Evolutionary conservation across 2,329 filamentous ascomycete species (phyloP).

Genomic region (Diaporthe ilicicola): DNA sequence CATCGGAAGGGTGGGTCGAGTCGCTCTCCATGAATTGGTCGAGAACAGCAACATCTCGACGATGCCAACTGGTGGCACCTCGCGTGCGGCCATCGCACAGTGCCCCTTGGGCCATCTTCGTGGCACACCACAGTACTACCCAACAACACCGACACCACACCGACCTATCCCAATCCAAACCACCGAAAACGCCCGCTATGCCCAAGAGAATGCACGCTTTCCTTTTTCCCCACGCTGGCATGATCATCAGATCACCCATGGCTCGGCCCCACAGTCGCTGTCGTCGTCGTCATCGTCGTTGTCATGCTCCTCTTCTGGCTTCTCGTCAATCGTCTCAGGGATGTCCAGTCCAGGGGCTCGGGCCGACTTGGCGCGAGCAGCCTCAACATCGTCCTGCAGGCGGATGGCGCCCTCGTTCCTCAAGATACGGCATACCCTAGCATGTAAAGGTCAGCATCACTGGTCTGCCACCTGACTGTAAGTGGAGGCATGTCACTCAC

Average conservation of each 20-base stretch:
- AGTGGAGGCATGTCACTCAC: slow-evolving; percentile 34
- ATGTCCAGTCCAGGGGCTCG: slow-evolving; percentile 28
- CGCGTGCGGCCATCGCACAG: background rate
- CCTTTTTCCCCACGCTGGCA: background rate
- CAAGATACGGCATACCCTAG: slow-evolving; percentile 30
- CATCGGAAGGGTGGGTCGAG: background rate
- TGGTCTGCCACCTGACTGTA: background rate
- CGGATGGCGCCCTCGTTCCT: slow-evolving; percentile 35
- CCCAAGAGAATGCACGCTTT: background rate
- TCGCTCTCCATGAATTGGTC: background rate
- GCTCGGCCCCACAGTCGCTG: slow-evolving; percentile 30
- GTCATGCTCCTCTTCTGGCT: slow-evolving; percentile 34
- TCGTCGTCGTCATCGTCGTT: slow-evolving; percentile 37
- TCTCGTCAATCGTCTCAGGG: background rate
- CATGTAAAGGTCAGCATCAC: background rate
- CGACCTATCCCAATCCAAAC: background rate
- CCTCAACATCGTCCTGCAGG: slow-evolving; percentile 26
- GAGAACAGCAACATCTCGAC: background rate
- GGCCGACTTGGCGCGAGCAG: slow-evolving; percentile 25
- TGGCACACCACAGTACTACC: background rate
- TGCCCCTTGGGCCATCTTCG: background rate
- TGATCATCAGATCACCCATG: slow-evolving; percentile 18
- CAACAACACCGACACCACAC: background rate
- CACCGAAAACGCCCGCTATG: slow-evolving; percentile 12
- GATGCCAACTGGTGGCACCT: background rate